A percentile compares a stretch with the other conserved stretches of the same genome.
phyloP scores from a whole-genome alignment of 345 rosid species.

The Angophora floribunda region DNA sequence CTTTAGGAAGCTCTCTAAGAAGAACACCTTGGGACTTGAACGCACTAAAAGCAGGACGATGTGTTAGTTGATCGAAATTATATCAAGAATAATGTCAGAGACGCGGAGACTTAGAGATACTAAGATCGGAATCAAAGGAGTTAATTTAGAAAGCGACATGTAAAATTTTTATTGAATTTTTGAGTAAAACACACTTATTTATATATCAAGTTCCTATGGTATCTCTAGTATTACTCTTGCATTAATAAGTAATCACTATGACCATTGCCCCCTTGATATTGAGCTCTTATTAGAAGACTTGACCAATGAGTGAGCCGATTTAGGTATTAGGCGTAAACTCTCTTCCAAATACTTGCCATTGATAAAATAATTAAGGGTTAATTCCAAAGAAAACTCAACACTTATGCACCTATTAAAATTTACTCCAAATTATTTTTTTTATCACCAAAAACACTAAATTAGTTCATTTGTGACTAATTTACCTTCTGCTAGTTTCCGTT shows the following conservation, averaged over 20 bases:
- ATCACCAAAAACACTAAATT: no score
- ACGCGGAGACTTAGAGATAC: rapidly evolving
- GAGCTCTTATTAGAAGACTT: not conserved
- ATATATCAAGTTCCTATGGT: rapidly evolving
- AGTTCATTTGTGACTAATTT: no score
- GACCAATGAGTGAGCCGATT: not conserved
- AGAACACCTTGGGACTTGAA: not conserved
- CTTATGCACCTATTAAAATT: no score
- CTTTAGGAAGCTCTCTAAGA: not conserved
- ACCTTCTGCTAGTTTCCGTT: no score
- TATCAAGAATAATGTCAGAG: not conserved
- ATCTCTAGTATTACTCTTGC: not conserved
- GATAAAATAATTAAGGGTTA: not conserved
- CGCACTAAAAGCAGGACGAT: not conserved
- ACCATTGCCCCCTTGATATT: not conserved
- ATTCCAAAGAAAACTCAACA: no score
- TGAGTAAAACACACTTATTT: not conserved
- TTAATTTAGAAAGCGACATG: rapidly evolving
- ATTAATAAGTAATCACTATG: not conserved
- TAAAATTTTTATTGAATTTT: not conserved
- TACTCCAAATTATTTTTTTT: no score
- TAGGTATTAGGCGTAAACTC: not conserved
- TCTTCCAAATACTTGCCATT: not conserved
- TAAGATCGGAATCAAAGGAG: rapidly evolving
- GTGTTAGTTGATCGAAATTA: not conserved